Base-by-base conservation (phyloP, 2,329 filamentous ascomycete genomes). In the Spiromastix sp. region DNA sequence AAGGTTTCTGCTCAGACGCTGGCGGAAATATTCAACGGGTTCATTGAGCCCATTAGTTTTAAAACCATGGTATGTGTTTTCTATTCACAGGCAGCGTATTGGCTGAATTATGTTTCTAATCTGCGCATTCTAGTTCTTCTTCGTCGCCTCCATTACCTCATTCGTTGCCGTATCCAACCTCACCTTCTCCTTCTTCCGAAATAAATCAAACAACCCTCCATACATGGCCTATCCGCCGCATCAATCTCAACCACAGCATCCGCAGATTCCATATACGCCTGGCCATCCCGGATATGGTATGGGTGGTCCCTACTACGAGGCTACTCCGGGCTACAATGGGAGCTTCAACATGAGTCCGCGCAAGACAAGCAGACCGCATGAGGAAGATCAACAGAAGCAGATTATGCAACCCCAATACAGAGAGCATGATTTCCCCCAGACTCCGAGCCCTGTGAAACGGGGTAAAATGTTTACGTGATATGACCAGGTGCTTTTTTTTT, bases 1-100 rank as follows among this genome's bases (percentile, higher is more conserved):
- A 81, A 79, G 49, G 77, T 94, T 25, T 85, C 81, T 12, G 87
- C 85, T 4, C 81, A 84, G 51, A 91, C 87, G 17, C 82, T 95
- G 53, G 89, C 89, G 1, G 77, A 85, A 52, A 93, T 98, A 26
- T 80, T 96, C 59, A 95, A 96, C 55, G 81, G 81, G 50, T 95
- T 96, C 56, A 79, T 93, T 4, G 85, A 93, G 48, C 79, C 84
- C 4, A 87, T 96, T 58, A 85, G 81, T 44, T 81, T 85, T 59
- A 95, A 95, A 59, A 74, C 77, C 8, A 79, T 83, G 68, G 74
- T 77, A 67, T 42, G 64, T 57, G 19, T 27, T 30, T 12, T 17
- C 12, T 24, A 29, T 9, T 13, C 11, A 12, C 21, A 24, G 21
- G 21, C 21, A n/a, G 21, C 21, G 21, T 7, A 24, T 24, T 24